A percentile compares a stretch with the other conserved stretches of the same genome.
Conservation (phyloP, 108 stramenopile genomes). For the Stephanodiscus minutulus region DNA sequence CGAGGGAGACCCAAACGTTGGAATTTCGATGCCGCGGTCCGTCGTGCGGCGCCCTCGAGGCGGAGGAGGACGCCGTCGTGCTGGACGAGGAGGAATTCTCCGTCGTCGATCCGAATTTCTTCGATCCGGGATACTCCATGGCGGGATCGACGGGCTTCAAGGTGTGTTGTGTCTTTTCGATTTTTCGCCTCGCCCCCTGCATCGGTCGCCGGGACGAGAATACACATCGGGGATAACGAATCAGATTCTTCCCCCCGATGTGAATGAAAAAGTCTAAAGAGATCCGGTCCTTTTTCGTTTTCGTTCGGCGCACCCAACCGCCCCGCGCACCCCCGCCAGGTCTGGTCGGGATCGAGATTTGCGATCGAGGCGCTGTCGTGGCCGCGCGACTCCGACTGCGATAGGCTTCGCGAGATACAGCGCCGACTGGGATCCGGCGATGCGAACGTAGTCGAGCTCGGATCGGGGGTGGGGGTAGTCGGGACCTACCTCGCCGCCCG, state of each 20-base stretch:
- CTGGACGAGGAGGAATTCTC: conserved; percentile 20
- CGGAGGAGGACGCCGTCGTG: conserved; percentile 40
- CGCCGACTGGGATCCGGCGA: conserved; percentile 16
- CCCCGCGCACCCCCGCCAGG: not conserved
- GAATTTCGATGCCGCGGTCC: conserved; percentile 57
- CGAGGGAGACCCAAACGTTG: not conserved
- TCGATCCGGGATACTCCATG: conserved; percentile 67
- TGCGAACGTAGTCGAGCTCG: conserved; percentile 53
- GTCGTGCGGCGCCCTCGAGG: conserved; percentile 56
- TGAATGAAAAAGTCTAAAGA: no score
- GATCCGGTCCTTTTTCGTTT: no score
- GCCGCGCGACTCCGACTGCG: conserved; percentile 16
- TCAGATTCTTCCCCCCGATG: no score
- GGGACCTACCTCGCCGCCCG: conserved; percentile 53
- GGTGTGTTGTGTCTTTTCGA: no score
- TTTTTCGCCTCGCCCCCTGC: no score
- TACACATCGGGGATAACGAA: no score
- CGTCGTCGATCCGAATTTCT: conserved; percentile 61
- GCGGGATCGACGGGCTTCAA: conserved; percentile 73
- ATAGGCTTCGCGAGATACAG: conserved; percentile 34
- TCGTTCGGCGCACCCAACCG: no score
- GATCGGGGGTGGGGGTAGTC: conserved; percentile 68
- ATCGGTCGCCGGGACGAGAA: no score
- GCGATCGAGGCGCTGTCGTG: conserved; percentile 57
- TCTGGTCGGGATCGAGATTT: conserved; percentile 70